Percentiles rank a stretch among this genome's conserved stretches.
Evolutionary conservation across 495 filamentous ascomycete genomes (phyloP).

Genomic region (Barbatosphaeria neglecta): DNA sequence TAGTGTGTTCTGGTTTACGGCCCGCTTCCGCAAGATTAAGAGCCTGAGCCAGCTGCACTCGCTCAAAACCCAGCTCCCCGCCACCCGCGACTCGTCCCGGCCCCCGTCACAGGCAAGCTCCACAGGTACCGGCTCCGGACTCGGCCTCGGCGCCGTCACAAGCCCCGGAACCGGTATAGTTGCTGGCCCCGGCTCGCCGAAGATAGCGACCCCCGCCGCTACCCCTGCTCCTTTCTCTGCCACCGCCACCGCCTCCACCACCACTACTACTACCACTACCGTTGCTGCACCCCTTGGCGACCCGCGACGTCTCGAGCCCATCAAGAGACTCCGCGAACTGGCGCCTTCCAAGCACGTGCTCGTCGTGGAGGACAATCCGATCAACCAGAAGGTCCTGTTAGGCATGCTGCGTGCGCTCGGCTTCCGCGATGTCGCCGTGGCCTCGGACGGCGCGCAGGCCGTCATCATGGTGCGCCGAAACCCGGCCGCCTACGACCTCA

Average conservation of each 20-base stretch:
- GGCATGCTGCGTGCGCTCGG: constrained; percentile 44
- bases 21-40: constrained; percentile 35
- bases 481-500: constrained; percentile 38
- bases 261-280: no score
- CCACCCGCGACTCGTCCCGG: neutral
- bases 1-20: constrained; percentile 50
- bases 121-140: neutral
- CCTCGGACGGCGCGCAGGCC: constrained; percentile 45
- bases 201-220: no score
- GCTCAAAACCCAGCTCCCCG: constrained; percentile 6
- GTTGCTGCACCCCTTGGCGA: no score
- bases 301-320: neutral
- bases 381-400: constrained; percentile 54
- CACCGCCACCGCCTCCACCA: no score
- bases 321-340: constrained; percentile 6
- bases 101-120: neutral
- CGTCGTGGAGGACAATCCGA: constrained; percentile 47
- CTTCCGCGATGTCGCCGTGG: constrained; percentile 41
- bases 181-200: no score
- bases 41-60: constrained; percentile 15
- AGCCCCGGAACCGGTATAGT: no score
- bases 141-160: no score
- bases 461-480: constrained; percentile 39
- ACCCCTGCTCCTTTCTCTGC: no score
- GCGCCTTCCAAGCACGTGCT: constrained; percentile 35